phyloP scores from a whole-genome alignment of 352 stramenopile genomes.

The Blastocystis hominis region DNA sequence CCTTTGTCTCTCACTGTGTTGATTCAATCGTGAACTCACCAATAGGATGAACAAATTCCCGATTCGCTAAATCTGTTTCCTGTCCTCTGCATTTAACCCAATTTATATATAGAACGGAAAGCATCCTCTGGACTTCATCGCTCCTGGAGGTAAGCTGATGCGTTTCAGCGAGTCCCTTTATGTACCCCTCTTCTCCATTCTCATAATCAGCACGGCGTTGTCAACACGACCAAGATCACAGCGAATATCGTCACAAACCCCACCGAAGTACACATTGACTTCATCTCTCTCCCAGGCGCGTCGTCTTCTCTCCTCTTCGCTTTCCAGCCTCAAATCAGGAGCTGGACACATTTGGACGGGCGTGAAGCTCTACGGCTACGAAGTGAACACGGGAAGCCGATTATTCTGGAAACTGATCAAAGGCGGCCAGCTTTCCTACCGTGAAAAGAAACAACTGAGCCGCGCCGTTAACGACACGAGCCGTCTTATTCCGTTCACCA shows the following conservation, averaged over 20 bases:
- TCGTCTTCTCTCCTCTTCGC: not conserved
- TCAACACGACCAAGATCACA: slow-evolving; percentile 6
- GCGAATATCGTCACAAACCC: not conserved
- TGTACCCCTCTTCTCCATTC: not conserved
- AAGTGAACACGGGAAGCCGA: slow-evolving; percentile 23
- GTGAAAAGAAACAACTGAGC: slow-evolving; percentile 41
- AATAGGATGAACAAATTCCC: slow-evolving; percentile 43
- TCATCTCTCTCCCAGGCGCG: not conserved
- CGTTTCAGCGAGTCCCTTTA: not conserved
- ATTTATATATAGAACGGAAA: slow-evolving; percentile 14
- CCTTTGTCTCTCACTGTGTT: not conserved
- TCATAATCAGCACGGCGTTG: slow-evolving; percentile 9
- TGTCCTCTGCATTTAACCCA: not conserved
- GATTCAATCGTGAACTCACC: not conserved
- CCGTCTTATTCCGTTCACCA: slow-evolving; percentile 38
- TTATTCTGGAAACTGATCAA: slow-evolving; percentile 47
- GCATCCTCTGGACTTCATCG: not conserved
- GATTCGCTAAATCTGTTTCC: slow-evolving; percentile 52
- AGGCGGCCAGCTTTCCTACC: slow-evolving; percentile 38
- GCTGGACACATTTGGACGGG: slow-evolving; percentile 17
- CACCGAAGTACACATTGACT: not conserved
- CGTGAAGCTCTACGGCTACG: slow-evolving; percentile 43
- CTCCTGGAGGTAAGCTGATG: slow-evolving; percentile 34
- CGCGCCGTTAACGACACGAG: slow-evolving; percentile 45
- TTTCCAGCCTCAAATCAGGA: not conserved